Conservation (phyloP, 495 filamentous ascomycete species). For the Cercophora samala region DNA sequence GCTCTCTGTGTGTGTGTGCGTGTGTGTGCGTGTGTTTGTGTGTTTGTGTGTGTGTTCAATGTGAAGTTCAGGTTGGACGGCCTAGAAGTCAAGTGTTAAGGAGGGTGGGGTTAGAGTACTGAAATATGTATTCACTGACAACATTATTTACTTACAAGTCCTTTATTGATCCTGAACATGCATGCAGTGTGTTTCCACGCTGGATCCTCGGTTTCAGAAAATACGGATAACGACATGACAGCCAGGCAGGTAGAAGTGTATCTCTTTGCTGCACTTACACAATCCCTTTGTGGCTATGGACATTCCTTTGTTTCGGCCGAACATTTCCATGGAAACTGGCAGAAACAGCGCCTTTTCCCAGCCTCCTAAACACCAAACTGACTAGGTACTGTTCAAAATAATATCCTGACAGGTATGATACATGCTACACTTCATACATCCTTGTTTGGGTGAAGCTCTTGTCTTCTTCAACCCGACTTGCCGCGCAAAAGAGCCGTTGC, state of each 20-base stretch:
- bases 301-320: not conserved
- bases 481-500: constrained; percentile 17
- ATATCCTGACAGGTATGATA: not conserved
- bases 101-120: too few species aligned
- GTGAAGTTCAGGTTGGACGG: not conserved
- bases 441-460: not conserved
- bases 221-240: not conserved
- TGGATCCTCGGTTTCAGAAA: not conserved
- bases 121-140: too few species aligned
- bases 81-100: not conserved
- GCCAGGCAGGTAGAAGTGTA: too few species aligned
- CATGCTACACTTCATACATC: not conserved
- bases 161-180: too few species aligned
- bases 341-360: not conserved
- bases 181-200: not conserved
- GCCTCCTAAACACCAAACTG: not conserved
- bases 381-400: not conserved
- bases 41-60: not conserved
- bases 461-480: not conserved
- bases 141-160: too few species aligned
- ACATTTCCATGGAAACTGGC: not conserved
- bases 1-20: too few species aligned
- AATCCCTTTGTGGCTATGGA: not conserved
- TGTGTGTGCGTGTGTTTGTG: too few species aligned
- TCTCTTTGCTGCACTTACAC: not conserved